Base-by-base conservation (phyloP, 2,329 filamentous ascomycete genomes). In the Penicillium olsonii region DNA sequence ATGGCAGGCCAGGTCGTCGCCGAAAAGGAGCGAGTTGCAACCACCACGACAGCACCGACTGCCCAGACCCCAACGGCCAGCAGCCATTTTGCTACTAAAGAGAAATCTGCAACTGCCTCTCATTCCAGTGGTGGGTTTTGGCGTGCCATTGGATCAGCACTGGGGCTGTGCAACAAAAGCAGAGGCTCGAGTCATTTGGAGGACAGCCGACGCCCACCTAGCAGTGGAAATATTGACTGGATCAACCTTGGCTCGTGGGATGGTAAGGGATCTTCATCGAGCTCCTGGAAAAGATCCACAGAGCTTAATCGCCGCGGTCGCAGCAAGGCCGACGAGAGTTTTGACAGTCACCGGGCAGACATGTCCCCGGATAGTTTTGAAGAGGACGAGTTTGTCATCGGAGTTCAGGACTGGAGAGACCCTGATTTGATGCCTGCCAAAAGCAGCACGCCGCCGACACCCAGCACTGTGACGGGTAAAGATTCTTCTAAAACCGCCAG, bases 381-480 rank as follows among this genome's bases (percentile, higher is more conserved):
- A 55, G 66, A 75, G 39, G 86, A 90, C 66, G 82, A 80, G 48
- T 92, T 92, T 65, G 80, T 88, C 37, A 92, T 92, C 61, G 89
- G 88, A n/a, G 84, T 91, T 11, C 87, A 94, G 57, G 89, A 94
- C 65, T 92, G 89, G 89, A 82, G 88, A 57, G 89, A 94, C 66
- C 87, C 88, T 5, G 88, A 90, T 65, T 73, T 90, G 15, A 75
- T 90, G 18, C 78, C 77, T 2, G 66, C 72, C 33, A 69, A 70
- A 41, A 64, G 57, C 49, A 67, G 57, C 29, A 48, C 54, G 22
- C 50, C 56, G 18, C 50, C 54, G 15, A 56, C 52, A n/a, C 57
- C 59, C 34, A 71, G 54, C 51, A 57, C 52, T 24, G 42, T 43
- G n/a, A 53, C 60, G 26, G 59, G 55, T 18, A 61, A 66, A 33